Evolutionary conservation across 2,329 filamentous ascomycete genomes (phyloP).

Genomic region (Exophiala oligosperma): DNA sequence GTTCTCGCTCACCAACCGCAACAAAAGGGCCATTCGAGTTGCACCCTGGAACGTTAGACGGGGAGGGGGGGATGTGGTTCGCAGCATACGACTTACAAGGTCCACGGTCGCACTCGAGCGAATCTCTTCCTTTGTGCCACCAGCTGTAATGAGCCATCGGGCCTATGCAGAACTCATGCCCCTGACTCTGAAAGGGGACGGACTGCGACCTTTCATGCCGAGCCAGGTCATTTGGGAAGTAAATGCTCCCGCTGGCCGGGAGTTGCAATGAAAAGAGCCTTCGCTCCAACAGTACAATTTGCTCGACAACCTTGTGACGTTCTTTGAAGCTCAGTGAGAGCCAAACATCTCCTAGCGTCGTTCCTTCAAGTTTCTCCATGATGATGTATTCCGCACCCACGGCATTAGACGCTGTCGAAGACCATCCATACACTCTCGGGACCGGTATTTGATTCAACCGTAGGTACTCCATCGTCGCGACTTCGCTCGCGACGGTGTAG

Average conservation of each 20-base stretch:
- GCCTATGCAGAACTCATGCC: neutral
- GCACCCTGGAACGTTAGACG: too few relatives aligned
- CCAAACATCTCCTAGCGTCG: slow-evolving; percentile 36
- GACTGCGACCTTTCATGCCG: neutral
- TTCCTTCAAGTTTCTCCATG: slow-evolving; percentile 38
- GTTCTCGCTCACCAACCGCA: too few relatives aligned
- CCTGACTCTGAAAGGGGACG: neutral
- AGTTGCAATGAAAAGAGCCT: neutral
- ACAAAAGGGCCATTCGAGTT: too few relatives aligned
- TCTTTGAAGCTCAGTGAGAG: neutral
- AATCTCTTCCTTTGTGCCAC: neutral
- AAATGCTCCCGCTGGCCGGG: neutral
- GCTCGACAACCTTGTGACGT: neutral
- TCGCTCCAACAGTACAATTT: neutral
- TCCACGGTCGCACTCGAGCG: neutral
- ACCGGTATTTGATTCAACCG: slow-evolving; percentile 35
- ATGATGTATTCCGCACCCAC: slow-evolving; percentile 41
- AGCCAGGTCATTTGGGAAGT: neutral
- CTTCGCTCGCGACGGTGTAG: slow-evolving; percentile 34
- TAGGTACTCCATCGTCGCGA: slow-evolving; percentile 38
- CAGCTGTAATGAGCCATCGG: neutral
- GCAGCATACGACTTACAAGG: neutral
- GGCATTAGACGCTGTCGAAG: slow-evolving; percentile 35
- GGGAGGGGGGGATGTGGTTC: neutral
- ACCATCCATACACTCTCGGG: slow-evolving; percentile 40